Evolutionary conservation across 306 rosid species (phyloP), one percentile per base, ranked within the genome.

Genomic region (Cucurbita argyrosperma): DNA sequence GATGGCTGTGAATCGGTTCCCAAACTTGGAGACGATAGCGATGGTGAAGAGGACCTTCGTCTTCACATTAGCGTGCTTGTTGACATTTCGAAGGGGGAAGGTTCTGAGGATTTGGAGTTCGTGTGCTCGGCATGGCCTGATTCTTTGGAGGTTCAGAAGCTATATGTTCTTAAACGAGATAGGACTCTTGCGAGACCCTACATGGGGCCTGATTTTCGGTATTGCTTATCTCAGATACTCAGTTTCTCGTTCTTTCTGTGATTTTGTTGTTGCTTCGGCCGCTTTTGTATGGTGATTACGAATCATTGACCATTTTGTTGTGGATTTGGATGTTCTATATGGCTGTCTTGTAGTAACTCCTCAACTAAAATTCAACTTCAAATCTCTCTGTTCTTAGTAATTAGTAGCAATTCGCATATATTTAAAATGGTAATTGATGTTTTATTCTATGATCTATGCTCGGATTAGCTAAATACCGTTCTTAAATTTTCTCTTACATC

Each of bases 51-150:
- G 77, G 67, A 62, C 13, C 39, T 85, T 73, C 82, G 73, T n/a
- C 96, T 82, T 81, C 96, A 86, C 56, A 78, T 89, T 38, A 90
- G 95, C 71, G 62, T 94, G 54, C 66, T 90, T 40, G 97, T 90
- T 37, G 90, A 86, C 80, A 84, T 90, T 74, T 85, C 92, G 10
- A 88, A 80, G 76, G 87, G 86, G 50, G 81, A 77, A 42, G 84
- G 71, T 76, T 85, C 76, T n/a, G 42, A 62, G 19, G 83, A 77
- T 63, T 81, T 90, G 55, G 88, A 85, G 87, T 87, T 90, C 18
- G 40, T 86, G 53, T 93, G 98, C 83, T 93, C 97, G 0, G 89
- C 89, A 9, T 93, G 97, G 97, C 94, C 90, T 0, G 89, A 80
- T 11, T 8, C 73, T 59, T 74, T 90, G 57, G 88, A 86, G 80